Conservation (phyloP, 2,329 filamentous ascomycete species). For the Exutisphaerella laricina region DNA sequence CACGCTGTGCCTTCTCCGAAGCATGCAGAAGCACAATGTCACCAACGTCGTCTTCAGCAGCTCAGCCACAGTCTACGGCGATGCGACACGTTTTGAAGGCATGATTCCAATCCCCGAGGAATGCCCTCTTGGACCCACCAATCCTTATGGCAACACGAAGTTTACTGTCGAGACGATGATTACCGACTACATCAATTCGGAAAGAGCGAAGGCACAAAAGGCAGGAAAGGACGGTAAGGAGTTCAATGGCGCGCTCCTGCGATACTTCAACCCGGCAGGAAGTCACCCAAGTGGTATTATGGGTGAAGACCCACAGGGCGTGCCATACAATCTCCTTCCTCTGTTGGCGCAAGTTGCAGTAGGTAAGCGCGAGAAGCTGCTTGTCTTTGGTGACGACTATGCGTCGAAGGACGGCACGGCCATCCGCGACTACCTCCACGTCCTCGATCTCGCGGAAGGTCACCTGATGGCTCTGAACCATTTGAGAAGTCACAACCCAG, state of each 20-base stretch:
- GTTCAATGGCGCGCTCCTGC: conserved; percentile 88
- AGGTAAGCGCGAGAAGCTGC: conserved; percentile 85
- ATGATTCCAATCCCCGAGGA: conserved; percentile 99
- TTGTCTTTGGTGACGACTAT: conserved; percentile 96
- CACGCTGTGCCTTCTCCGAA: conserved; percentile 76
- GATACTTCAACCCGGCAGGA: conserved; percentile 97
- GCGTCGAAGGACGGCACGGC: conserved; percentile 82
- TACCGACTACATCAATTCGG: conserved; percentile 79
- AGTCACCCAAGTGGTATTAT: conserved; percentile 93
- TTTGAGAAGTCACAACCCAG: conserved; percentile 75
- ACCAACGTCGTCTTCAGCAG: conserved; percentile 98
- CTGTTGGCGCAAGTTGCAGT: conserved; percentile 93
- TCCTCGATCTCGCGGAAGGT: conserved; percentile 79
- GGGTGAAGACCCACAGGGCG: conserved; percentile 94
- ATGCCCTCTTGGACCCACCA: conserved; percentile 93
- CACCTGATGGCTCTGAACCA: conserved; percentile 88
- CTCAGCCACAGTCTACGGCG: conserved; percentile 95
- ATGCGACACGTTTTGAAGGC: conserved; percentile 89
- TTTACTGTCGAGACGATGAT: conserved; percentile 87
- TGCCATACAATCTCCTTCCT: conserved; percentile 93
- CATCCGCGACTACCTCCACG: conserved; percentile 97
- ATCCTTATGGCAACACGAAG: conserved; percentile 97
- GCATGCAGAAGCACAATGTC: conserved; percentile 86
- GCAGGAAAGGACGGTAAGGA: conserved; percentile 68
- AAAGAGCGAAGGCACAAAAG: conserved; percentile 78